Conservation (phyloP, 2,329 filamentous ascomycete species). For the Alternaria incomplexa region DNA sequence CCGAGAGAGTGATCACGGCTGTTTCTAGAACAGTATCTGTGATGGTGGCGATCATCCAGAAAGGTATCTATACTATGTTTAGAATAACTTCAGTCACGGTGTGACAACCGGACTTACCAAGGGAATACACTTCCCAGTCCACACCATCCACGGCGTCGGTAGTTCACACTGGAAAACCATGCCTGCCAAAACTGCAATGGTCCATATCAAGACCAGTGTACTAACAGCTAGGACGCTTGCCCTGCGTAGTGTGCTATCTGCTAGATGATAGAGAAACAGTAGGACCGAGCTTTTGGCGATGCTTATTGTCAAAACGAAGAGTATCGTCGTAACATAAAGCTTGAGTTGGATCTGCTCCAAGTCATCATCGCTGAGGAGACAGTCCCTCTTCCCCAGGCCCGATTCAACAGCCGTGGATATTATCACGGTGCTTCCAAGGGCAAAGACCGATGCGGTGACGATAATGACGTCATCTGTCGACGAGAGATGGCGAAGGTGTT, state of each 20-base stretch:
- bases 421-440: conserved; percentile 29
- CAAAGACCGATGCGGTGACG: conserved; percentile 24
- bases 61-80: conserved; percentile 6
- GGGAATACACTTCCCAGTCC: conserved; percentile 29
- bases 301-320: conserved; percentile 28
- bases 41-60: conserved; percentile 29
- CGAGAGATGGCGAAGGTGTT: conserved; percentile 12
- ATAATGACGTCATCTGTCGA: conserved; percentile 29
- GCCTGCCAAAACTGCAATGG: conserved; percentile 21
- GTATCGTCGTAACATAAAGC: conserved; percentile 29
- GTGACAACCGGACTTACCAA: conserved; percentile 16
- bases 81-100: not conserved
- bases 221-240: conserved; percentile 15
- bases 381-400: conserved; percentile 24
- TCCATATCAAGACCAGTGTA: conserved; percentile 24
- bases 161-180: conserved; percentile 33
- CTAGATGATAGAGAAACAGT: conserved; percentile 25
- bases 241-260: conserved; percentile 20
- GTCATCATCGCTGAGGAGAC: conserved; percentile 11
- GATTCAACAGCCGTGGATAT: conserved; percentile 28
- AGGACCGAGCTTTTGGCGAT: conserved; percentile 34
- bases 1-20: conserved; percentile 23
- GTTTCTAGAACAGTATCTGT: conserved; percentile 28
- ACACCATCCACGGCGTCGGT: conserved; percentile 32
- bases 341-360: conserved; percentile 23